Base-by-base conservation (phyloP, 2,329 filamentous ascomycete genomes). In the Mycosphaerelloides madeirae region DNA sequence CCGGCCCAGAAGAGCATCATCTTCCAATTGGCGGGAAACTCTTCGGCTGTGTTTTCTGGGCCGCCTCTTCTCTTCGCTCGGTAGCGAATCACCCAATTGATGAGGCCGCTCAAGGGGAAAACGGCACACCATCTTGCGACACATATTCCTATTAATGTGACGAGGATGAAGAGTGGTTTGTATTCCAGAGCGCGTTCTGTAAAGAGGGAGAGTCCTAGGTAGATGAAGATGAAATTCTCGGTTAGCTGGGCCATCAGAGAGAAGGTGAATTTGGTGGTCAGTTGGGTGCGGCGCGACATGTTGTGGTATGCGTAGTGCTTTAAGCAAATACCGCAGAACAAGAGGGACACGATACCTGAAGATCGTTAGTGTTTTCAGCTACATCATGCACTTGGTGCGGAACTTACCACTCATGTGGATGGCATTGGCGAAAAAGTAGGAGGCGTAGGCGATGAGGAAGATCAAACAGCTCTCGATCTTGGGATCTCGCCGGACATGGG, bases 1-100 rank as follows among this genome's bases (percentile, higher is more conserved):
- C 93, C 93, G 13, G 93, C 93, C 93, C 93, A 98, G 71, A 95
- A 98, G n/a, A 98, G 80, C 93, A 98, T 97, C n/a, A 86, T 89
- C 68, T 97, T 93, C 68, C 97, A 95, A 57, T 87, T 88, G 63
- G 89, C 94, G 0, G 93, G 93, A 29, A 98, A 72, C 66, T 97
- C 93, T 54, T 97, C 91, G 13, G 81, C 80, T 4, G 84, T 80
- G 34, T 31, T 48, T 45, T 95, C 85, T 25, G 22, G 9, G 44
- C 75, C 77, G 18, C 89, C 89, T 42, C 83, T 79, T 38, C 87
- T 81, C 38, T 80, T 78, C 13, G 90, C 87, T 36, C 89, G 81
- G 64, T 95, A 95, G 46, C 86, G 81, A 56, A 94, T 88, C 61
- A 96, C 85, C 77, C 85, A 90, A 67, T 98, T 98, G 66, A 98